Percentiles rank a stretch among this genome's conserved stretches.
Evolutionary conservation across 2,329 filamentous ascomycete genomes (phyloP).

Genomic region (Alternaria ventricosa): DNA sequence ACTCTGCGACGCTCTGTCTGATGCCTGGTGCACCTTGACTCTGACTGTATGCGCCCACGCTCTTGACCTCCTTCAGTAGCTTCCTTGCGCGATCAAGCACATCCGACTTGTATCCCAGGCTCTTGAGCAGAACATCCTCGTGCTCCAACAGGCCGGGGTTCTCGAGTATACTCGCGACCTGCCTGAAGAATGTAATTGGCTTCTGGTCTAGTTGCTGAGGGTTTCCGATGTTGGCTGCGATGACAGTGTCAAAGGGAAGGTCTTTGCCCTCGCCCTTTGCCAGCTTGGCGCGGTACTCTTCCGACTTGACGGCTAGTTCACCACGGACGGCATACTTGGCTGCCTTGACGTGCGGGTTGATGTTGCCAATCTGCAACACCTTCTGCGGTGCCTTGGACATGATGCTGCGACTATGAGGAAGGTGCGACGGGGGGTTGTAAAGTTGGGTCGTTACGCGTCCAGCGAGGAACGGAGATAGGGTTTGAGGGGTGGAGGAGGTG

Average conservation of each 20-base stretch:
- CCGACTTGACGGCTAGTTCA: conserved; percentile 91
- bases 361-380: conserved; percentile 78
- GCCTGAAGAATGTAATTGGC: conserved; percentile 98
- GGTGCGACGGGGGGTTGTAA: background rate
- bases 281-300: conserved; percentile 82
- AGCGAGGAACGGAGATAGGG: background rate
- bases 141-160: conserved; percentile 86
- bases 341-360: conserved; percentile 85
- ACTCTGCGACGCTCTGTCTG: conserved; percentile 86
- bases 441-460: conserved; percentile 4
- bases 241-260: conserved; percentile 87
- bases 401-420: conserved; percentile 44
- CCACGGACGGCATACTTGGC: conserved; percentile 97
- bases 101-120: conserved; percentile 87
- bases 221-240: conserved; percentile 98
- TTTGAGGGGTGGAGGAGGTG: conserved; percentile 6
- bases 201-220: conserved; percentile 99
- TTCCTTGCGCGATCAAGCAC: conserved; percentile 82
- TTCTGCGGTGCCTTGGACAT: conserved; percentile 49
- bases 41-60: conserved; percentile 95
- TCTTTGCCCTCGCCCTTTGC: conserved; percentile 63
- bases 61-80: conserved; percentile 83
- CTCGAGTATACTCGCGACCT: conserved; percentile 91
- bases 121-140: conserved; percentile 75
- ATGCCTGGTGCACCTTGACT: conserved; percentile 88